These are phyloP conservation scores for Bipolaris bicolor DNA, from an alignment of 2,329 filamentous ascomycete genomes.

Conservation along the genomic window DNA sequence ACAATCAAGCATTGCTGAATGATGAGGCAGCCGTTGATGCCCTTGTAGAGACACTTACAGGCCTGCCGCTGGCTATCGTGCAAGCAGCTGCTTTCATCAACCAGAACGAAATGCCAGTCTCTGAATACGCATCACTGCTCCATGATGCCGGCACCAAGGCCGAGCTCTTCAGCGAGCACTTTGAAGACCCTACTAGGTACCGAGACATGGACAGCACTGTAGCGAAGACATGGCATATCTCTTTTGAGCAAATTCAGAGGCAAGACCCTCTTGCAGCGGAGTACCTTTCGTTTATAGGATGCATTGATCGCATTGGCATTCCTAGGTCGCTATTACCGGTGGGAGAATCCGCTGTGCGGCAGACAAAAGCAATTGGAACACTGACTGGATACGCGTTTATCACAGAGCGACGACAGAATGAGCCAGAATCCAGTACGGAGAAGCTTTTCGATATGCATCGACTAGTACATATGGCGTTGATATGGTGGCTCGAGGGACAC, in stretches of 20 bases:
- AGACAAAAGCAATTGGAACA: slow-evolving; percentile 41
- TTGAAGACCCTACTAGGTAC: slow-evolving; percentile 42
- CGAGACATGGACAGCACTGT: slow-evolving; percentile 41
- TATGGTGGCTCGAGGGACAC: slow-evolving; percentile 41
- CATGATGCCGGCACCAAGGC: slow-evolving; percentile 30
- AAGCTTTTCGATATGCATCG: slow-evolving; percentile 39
- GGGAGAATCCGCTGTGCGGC: slow-evolving; percentile 25
- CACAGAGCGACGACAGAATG: slow-evolving; percentile 17
- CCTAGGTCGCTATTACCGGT: slow-evolving; percentile 43
- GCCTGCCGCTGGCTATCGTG: slow-evolving; percentile 19
- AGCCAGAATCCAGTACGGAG: slow-evolving; percentile 7
- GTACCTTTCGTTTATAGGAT: slow-evolving; percentile 48
- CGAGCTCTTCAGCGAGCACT: slow-evolving; percentile 41
- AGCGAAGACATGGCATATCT: slow-evolving; percentile 48
- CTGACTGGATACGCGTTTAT: slow-evolving; percentile 46
- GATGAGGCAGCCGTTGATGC: slow-evolving; percentile 17
- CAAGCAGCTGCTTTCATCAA: slow-evolving; percentile 31
- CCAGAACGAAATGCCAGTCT: slow-evolving; percentile 25
- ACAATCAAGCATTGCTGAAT: slow-evolving; percentile 15
- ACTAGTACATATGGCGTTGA: slow-evolving; percentile 45
- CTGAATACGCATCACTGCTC: slow-evolving; percentile 26
- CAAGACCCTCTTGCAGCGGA: slow-evolving; percentile 43
- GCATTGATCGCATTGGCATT: slow-evolving; percentile 41
- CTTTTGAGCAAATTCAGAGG: slow-evolving; percentile 45
- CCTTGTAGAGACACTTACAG: slow-evolving; percentile 39